Evolutionary conservation across 495 filamentous ascomycete genomes (phyloP), one percentile per base, ranked within the genome.

Genomic region (Neurospora cerealis): DNA sequence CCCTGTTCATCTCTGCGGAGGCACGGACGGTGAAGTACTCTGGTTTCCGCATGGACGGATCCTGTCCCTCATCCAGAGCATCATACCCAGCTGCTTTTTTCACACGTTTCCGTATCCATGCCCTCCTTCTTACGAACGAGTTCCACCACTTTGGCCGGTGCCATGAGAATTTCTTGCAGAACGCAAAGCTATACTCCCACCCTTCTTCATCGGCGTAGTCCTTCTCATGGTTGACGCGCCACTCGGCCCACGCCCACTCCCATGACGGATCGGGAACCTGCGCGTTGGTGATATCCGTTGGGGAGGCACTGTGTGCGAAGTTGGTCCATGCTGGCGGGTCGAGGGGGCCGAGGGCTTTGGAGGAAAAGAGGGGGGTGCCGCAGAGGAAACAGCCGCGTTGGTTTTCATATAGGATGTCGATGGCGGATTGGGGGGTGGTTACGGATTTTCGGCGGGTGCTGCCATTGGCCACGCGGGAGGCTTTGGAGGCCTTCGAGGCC

Each of bases 351-450:
- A 99, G 88, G 3, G 94, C 94, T 69, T 90, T 91, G 24, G 90
- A 86, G 3, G 94, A 97, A 83, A 97, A 99, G 19, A 95, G 87
- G 0, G 96, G 91, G 10, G 95, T 89, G 17, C 96, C 96, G 79
- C 94, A 98, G 73, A 95, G 82, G 78, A 97, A 98, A 41, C 87
- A 83, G 24, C 93, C 93, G 21, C 93, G 86, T 79, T 96, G 91
- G 79, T 99, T 98, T 82, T 99, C 96, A 79, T 97, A 98, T 9
- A 99, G 87, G 13, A 98, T 88, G 74, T 99, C 96, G 38, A 99
- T 88, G 15, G 85, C 88, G 4, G 88, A 83, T 75, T 92, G 91
- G 32, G 77, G 77, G 9, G 78, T 75, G 74, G 77, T 80, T 74
- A 66, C 2, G 24, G 54, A 66, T 66, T 66, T 66, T 66, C 17